Evolutionary conservation across 2,329 filamentous ascomycete genomes (phyloP).

Genomic region (Verticillium zaregamsianum): DNA sequence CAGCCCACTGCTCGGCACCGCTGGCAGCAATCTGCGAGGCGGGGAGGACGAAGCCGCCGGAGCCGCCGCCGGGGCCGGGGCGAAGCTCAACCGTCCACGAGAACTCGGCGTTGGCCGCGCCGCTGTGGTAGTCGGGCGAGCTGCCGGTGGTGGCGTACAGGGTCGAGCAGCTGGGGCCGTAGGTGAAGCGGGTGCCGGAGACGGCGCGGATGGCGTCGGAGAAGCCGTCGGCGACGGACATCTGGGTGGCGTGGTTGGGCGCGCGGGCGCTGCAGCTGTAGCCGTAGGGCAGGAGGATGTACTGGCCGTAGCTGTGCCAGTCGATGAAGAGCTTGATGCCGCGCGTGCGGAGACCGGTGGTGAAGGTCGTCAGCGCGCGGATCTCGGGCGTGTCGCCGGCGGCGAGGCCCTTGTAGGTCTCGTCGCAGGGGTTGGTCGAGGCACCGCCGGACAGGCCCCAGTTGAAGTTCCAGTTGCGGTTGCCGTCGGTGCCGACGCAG

Average conservation of each 20-base stretch:
- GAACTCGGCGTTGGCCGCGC: constrained; percentile 23
- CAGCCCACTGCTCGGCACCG: constrained; percentile 30
- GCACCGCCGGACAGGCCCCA: constrained; percentile 39
- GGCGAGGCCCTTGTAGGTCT: constrained; percentile 34
- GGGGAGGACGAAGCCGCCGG: constrained; percentile 32
- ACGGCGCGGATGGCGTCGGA: constrained; percentile 25
- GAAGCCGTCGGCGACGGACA: constrained; percentile 25
- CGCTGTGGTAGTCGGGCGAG: constrained; percentile 22
- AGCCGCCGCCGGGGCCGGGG: constrained; percentile 20
- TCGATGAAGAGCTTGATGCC: constrained; percentile 44
- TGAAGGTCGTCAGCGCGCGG: constrained; percentile 33
- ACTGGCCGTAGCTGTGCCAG: constrained; percentile 42
- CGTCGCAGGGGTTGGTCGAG: constrained; percentile 37
- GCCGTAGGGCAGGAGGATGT: constrained; percentile 39
- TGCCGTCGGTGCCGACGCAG: constrained; percentile 43
- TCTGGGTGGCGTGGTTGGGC: constrained; percentile 33
- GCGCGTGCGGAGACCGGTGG: constrained; percentile 17
- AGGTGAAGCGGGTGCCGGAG: constrained; percentile 28
- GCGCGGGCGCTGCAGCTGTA: constrained; percentile 36
- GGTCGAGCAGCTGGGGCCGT: constrained; percentile 31
- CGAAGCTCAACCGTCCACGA: constrained; percentile 35
- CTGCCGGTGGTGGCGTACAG: constrained; percentile 30
- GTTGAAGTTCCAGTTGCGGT: constrained; percentile 45
- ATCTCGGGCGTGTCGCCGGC: constrained; percentile 40
- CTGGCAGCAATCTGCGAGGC: constrained; percentile 30